These are phyloP conservation scores for Albizia julibrissin DNA, from an alignment of 306 rosid genomes.

Conservation along the genomic window DNA sequence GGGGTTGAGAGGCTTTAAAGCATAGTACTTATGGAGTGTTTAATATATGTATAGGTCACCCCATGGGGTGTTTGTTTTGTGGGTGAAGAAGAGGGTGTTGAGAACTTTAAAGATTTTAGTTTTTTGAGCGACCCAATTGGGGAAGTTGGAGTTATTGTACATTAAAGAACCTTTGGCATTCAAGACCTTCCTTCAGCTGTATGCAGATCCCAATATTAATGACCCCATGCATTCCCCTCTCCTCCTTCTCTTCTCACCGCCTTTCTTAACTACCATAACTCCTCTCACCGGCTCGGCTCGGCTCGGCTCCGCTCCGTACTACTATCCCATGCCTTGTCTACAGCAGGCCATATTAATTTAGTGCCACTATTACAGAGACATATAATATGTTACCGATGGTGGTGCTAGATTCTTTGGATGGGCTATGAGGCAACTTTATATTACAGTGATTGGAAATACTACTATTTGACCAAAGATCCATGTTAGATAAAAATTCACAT, in stretches of 20 bases:
- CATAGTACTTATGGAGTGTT: conserved; percentile 31
- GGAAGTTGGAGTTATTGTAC: conserved; percentile 78
- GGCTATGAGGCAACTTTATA: not conserved
- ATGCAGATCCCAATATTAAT: conserved; percentile 58
- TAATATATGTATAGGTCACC: conserved; percentile 3
- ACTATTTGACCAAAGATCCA: conserved; percentile 14
- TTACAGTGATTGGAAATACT: conserved; percentile 7
- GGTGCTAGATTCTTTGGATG: not conserved
- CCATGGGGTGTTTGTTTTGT: conserved; percentile 50
- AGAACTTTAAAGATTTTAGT: conserved; percentile 44
- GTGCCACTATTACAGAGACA: not conserved
- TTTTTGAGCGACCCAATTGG: conserved; percentile 53
- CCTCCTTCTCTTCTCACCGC: conserved; percentile 58
- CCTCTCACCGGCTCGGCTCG: conserved; percentile 19
- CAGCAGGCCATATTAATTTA: not conserved
- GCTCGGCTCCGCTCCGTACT: not conserved
- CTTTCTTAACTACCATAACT: conserved; percentile 46
- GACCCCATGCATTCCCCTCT: conserved; percentile 38
- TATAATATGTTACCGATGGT: not conserved
- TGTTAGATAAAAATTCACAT: conserved; percentile 44
- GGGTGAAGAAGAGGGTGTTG: conserved; percentile 53
- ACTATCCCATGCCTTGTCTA: not conserved
- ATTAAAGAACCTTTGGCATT: conserved; percentile 57
- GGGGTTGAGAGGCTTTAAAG: conserved; percentile 49
- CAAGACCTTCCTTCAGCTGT: conserved; percentile 76